Percentiles rank a stretch among this genome's conserved stretches.
phyloP scores from a whole-genome alignment of 2,329 filamentous ascomycete species.

The Thielaviopsis musarum region DNA sequence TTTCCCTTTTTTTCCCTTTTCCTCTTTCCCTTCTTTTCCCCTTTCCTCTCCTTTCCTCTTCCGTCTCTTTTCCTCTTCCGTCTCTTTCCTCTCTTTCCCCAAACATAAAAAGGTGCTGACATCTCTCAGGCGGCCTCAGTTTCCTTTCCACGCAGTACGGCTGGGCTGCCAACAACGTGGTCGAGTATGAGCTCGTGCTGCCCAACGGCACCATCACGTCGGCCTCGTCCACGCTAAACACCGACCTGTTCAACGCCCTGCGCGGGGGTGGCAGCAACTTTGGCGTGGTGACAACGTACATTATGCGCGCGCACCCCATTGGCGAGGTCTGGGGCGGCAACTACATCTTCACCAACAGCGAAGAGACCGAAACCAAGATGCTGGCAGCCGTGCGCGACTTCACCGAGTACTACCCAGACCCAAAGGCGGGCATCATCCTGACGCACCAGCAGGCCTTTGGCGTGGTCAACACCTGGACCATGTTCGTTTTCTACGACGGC shows the following conservation, averaged over 20 bases:
- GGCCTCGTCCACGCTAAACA: conserved; percentile 24
- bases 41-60: too few species aligned
- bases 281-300: conserved; percentile 36
- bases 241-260: conserved; percentile 41
- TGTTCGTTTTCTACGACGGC: conserved; percentile 49
- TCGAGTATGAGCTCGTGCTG: conserved; percentile 28
- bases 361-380: conserved; percentile 11
- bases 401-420: conserved; percentile 19
- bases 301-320: conserved; percentile 22
- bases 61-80: not conserved
- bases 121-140: conserved; percentile 10
- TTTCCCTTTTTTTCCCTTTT: conserved; percentile 12
- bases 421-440: conserved; percentile 17
- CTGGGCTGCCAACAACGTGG: conserved; percentile 28
- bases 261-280: conserved; percentile 38
- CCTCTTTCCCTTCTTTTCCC: not conserved
- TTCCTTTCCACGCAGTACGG: conserved; percentile 21
- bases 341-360: conserved; percentile 14
- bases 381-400: conserved; percentile 14
- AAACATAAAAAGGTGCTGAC: not conserved
- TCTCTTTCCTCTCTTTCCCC: too few species aligned
- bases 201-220: conserved; percentile 26
- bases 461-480: conserved; percentile 31
- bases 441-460: conserved; percentile 8
- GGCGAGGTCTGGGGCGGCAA: conserved; percentile 21